phyloP scores from a whole-genome alignment of 345 rosid genomes.

The Eucalyptus grandis region DNA sequence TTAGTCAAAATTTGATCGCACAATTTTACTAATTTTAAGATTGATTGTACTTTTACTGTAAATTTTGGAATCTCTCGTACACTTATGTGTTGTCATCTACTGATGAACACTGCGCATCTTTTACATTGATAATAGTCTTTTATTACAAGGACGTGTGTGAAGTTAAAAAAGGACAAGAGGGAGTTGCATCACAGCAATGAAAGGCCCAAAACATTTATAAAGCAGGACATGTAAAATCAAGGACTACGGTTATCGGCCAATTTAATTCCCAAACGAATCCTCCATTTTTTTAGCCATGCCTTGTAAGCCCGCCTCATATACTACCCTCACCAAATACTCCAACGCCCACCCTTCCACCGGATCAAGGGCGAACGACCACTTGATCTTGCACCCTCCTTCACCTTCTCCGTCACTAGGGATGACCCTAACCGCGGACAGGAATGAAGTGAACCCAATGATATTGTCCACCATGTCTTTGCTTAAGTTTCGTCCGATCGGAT shows the following conservation, averaged over 20 bases:
- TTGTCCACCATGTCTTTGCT: conserved; percentile 39
- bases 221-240: not conserved
- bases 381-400: conserved; percentile 29
- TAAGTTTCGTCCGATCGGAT: conserved; percentile 8
- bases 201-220: not conserved
- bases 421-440: conserved; percentile 32
- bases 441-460: conserved; percentile 41
- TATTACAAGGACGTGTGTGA: not conserved
- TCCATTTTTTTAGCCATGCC: conserved; percentile 21
- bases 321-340: conserved; percentile 18
- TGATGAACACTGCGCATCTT: not conserved
- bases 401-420: not conserved
- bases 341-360: conserved; percentile 34
- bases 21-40: not conserved
- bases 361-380: conserved; percentile 40
- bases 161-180: not conserved
- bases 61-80: accelerated
- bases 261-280: not conserved
- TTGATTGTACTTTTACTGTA: not conserved
- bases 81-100: accelerated
- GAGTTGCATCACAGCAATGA: not conserved
- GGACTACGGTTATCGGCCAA: not conserved
- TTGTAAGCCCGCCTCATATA: conserved; percentile 11
- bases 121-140: not conserved
- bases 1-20: not conserved